phyloP scores from a whole-genome alignment of 352 stramenopile species.

The Phytophthora hibernalis region DNA sequence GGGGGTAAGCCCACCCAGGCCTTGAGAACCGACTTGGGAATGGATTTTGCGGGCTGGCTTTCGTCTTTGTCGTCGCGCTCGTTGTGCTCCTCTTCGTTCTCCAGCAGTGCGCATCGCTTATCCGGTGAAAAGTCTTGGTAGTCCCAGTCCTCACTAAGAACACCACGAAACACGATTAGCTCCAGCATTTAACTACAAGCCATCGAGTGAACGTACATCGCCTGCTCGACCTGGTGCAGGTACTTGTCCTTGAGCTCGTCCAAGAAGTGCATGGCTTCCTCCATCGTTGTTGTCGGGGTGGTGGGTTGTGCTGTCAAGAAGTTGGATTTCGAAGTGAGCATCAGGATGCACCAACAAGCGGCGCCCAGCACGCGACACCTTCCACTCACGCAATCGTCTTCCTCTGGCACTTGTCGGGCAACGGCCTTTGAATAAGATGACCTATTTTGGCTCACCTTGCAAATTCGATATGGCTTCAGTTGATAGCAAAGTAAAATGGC shows the following conservation, averaged over 20 bases:
- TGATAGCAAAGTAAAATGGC: slow-evolving; percentile 28
- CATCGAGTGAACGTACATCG: slow-evolving; percentile 43
- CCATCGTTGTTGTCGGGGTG: slow-evolving; percentile 25
- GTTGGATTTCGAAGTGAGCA: slow-evolving; percentile 27
- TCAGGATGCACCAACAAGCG: not conserved
- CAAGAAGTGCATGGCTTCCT: slow-evolving; percentile 52
- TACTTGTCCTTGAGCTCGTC: slow-evolving; percentile 71
- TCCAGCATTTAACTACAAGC: not conserved
- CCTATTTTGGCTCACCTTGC: slow-evolving; percentile 39
- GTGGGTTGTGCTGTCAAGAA: slow-evolving; percentile 16
- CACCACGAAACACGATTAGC: not conserved
- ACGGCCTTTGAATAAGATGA: slow-evolving; percentile 15
- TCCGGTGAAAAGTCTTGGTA: slow-evolving; percentile 76
- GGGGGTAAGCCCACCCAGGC: slow-evolving; percentile 53
- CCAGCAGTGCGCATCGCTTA: slow-evolving; percentile 64
- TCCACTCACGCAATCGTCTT: not conserved
- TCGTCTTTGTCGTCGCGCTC: slow-evolving; percentile 47
- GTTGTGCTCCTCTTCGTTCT: slow-evolving; percentile 55
- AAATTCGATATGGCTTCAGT: slow-evolving; percentile 31
- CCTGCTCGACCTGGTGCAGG: slow-evolving; percentile 61
- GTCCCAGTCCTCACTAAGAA: slow-evolving; percentile 69
- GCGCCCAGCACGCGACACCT: slow-evolving; percentile 18
- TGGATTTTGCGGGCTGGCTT: slow-evolving; percentile 41
- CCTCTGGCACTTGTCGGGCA: slow-evolving; percentile 24
- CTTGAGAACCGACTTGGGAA: slow-evolving; percentile 32